These are phyloP conservation scores for Termitomyces sp. DNA, from an alignment of 768 basidiomycete genomes.

Conservation along the genomic window DNA sequence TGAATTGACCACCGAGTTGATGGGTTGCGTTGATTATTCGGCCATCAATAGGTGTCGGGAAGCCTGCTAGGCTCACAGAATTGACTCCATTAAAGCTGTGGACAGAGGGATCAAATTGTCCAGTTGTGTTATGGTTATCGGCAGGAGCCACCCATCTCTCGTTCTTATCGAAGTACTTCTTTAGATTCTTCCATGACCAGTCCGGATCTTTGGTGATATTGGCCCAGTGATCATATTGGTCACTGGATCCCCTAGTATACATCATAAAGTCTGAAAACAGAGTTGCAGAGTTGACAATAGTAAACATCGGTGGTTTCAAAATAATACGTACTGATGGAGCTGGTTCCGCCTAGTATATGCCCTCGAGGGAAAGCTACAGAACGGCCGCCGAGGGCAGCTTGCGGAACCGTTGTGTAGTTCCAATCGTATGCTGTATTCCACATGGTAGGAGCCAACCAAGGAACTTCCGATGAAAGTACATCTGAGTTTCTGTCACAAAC, in stretches of 20 bases:
- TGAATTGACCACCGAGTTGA: constrained; percentile 18
- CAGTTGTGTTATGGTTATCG: constrained; percentile 24
- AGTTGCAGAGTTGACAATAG: background rate
- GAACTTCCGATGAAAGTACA: constrained; percentile 5
- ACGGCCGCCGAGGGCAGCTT: constrained; percentile 19
- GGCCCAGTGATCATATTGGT: constrained; percentile 26
- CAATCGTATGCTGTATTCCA: constrained; percentile 20
- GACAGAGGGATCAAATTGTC: constrained; percentile 22
- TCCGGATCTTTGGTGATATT: constrained; percentile 21
- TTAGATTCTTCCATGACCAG: constrained; percentile 26
- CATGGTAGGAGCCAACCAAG: constrained; percentile 10
- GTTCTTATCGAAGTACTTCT: constrained; percentile 20
- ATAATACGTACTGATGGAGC: constrained; percentile 22
- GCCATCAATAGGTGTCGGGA: constrained; percentile 14
- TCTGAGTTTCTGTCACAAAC: background rate
- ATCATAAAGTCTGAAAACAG: constrained; percentile 14
- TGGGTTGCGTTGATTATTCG: constrained; percentile 10
- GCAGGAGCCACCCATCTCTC: constrained; percentile 23
- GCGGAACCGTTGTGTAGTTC: constrained; percentile 31
- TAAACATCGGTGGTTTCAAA: background rate
- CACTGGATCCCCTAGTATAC: constrained; percentile 18
- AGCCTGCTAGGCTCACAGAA: constrained; percentile 21
- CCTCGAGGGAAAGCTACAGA: constrained; percentile 21
- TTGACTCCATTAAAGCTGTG: constrained; percentile 9
- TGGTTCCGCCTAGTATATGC: constrained; percentile 25